Evolutionary conservation across 1,284 basidiomycete genomes (phyloP), one percentile per base, ranked within the genome.

Genomic region (Irpex lacteus): DNA sequence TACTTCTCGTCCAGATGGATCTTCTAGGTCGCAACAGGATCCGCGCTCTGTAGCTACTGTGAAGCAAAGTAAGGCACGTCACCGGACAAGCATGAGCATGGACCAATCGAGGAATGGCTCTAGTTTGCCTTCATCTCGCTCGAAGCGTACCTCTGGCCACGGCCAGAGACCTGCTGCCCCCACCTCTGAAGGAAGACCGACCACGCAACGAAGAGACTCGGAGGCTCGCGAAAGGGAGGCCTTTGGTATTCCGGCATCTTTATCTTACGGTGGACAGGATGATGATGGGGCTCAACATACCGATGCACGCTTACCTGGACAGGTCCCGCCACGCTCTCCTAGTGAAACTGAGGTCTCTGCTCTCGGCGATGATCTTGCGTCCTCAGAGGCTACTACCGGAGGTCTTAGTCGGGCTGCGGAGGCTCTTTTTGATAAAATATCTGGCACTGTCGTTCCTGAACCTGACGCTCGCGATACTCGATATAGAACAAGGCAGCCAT

Each of bases 361-460:
- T 49, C 58, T 65, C 34, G 54, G 54, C 9, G 65, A 61, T 4
- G 69, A 66, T 15, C 47, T 52, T 0, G 81, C 80, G 62, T 76
- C 15, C 70, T 72, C 47, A 64, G 68, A 57, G 62, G 44, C 59
- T 21, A 72, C 76, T 40, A 72, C 72, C 9, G 77, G 79, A 5
- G 79, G 78, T 50, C 68, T 85, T 56, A 86, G 83, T 67, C 70
- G 75, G 37, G 82, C 80, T 7, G 86, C 86, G 0, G 82, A 85
- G 65, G 83, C 79, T 38, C 72, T 88, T 15, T 82, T 89, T 65
- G 78, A 77, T 63, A 77, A 77, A 37, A 66, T 85, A 47, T 76
- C 76, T 64, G 64, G 54, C 15, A 56, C 54, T 56, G 26, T 11
- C 21, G 32, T 9, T 15, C 11, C 54, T 56, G 21, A 26, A 7